Conservation (phyloP, 2,329 filamentous ascomycete genomes). For the Alternaria gaisen region DNA sequence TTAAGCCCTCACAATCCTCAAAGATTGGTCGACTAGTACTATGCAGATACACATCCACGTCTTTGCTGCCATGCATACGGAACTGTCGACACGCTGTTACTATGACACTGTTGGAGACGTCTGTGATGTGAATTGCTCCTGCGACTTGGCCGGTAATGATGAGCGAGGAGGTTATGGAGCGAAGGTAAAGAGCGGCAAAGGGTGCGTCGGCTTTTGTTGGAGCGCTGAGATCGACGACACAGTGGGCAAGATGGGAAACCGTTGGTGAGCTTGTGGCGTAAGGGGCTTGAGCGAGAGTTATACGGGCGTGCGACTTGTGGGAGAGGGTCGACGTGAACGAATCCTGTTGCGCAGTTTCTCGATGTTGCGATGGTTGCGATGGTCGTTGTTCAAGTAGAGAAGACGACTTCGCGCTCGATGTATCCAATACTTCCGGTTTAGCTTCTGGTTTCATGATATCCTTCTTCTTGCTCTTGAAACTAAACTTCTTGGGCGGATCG, state of each 20-base stretch:
- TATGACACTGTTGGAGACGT: slow-evolving; percentile 75
- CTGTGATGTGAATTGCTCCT: slow-evolving; percentile 85
- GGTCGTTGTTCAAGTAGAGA: slow-evolving; percentile 31
- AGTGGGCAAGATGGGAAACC: slow-evolving; percentile 72
- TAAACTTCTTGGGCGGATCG: slow-evolving; percentile 78
- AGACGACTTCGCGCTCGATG: neutral
- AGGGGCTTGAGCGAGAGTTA: slow-evolving; percentile 76
- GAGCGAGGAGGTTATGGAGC: slow-evolving; percentile 73
- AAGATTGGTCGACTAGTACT: slow-evolving; percentile 90
- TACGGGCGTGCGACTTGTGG: slow-evolving; percentile 61
- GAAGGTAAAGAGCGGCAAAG: slow-evolving; percentile 76
- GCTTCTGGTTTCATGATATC: slow-evolving; percentile 50
- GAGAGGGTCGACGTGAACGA: neutral
- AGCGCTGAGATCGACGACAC: slow-evolving; percentile 82
- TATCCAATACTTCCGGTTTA: neutral
- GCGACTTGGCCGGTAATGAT: slow-evolving; percentile 80
- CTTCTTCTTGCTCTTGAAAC: slow-evolving; percentile 73
- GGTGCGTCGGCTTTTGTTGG: slow-evolving; percentile 59
- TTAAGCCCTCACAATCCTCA: slow-evolving; percentile 81
- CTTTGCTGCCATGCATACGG: slow-evolving; percentile 85
- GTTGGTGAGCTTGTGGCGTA: slow-evolving; percentile 77
- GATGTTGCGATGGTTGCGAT: slow-evolving; percentile 45
- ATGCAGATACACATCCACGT: slow-evolving; percentile 84
- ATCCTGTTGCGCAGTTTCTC: slow-evolving; percentile 9
- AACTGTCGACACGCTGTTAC: slow-evolving; percentile 81